Conservation (phyloP, 139 green algal species). For the Diplosphaera chodatii region DNA sequence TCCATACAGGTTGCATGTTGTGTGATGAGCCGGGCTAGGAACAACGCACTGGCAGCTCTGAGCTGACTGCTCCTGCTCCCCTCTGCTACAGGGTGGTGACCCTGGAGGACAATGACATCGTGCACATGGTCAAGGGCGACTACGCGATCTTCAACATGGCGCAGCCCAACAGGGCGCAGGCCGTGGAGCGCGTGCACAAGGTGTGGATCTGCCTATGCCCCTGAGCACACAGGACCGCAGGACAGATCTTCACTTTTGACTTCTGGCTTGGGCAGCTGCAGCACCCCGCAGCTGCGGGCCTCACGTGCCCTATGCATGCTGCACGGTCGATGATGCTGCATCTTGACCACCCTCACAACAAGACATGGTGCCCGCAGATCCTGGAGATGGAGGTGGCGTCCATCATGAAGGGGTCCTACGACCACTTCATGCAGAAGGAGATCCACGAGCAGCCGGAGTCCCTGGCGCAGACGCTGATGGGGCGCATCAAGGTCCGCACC, state of each 20-base stretch:
- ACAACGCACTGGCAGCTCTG: too few relatives aligned
- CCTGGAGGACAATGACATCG: conserved; percentile 93
- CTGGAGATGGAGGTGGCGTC: conserved; percentile 63
- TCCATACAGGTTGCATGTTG: too few relatives aligned
- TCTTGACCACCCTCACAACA: too few relatives aligned
- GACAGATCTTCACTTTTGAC: too few relatives aligned
- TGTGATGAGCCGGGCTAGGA: too few relatives aligned
- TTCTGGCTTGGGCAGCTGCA: too few relatives aligned
- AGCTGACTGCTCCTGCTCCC: too few relatives aligned
- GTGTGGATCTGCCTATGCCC: too few relatives aligned
- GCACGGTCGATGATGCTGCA: too few relatives aligned
- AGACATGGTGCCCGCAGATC: conserved; percentile 11
- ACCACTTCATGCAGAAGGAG: conserved; percentile 61
- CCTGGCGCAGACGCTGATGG: conserved; percentile 22
- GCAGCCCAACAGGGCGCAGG: conserved; percentile 22
- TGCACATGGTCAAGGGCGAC: conserved; percentile 66
- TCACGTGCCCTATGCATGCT: too few relatives aligned
- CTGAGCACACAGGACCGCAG: too few relatives aligned
- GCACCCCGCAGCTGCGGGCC: too few relatives aligned
- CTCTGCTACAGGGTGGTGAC: conserved; percentile 67
- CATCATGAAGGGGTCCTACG: conserved; percentile 69
- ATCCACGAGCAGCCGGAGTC: conserved; percentile 62
- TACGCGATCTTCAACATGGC: conserved; percentile 71
- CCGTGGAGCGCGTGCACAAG: conserved; percentile 52
- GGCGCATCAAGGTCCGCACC: conserved; percentile 12